Evolutionary conservation across 225 moss, liverwort and hornwort genomes (phyloP).

Genomic region (Straminergon stramineum): DNA sequence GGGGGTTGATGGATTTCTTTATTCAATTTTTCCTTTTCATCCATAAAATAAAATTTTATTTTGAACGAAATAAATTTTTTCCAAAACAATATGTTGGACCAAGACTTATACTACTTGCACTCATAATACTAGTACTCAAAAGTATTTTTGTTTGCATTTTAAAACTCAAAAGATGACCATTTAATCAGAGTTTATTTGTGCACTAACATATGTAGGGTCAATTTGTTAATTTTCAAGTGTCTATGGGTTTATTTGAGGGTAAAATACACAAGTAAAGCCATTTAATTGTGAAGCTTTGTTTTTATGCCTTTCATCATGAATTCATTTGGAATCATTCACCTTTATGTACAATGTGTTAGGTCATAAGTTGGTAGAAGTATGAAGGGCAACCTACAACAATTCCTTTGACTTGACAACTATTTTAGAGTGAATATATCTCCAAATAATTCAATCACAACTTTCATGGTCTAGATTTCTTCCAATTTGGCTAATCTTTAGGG

Average conservation of each 20-base stretch:
- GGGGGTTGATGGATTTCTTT: rapidly evolving
- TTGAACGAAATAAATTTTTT: neutral
- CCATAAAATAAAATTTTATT: neutral
- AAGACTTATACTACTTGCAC: neutral
- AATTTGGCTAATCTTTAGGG: too few species aligned
- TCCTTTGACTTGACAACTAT: neutral
- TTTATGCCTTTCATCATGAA: neutral
- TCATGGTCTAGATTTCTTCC: rapidly evolving
- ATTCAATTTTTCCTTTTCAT: neutral
- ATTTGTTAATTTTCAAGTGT: neutral
- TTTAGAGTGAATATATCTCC: neutral
- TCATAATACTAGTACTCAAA: neutral
- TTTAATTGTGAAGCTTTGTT: neutral
- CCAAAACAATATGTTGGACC: neutral
- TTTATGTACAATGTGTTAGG: neutral
- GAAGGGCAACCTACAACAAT: neutral
- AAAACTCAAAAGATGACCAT: neutral
- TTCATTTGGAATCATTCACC: neutral
- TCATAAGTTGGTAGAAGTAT: neutral
- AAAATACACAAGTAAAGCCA: neutral
- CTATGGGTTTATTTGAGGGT: neutral
- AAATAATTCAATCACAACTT: neutral
- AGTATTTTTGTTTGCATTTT: neutral
- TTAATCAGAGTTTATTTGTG: too few species aligned
- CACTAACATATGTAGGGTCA: neutral